These are phyloP conservation scores for Sclerotinia glacialis DNA, from an alignment of 2,329 filamentous ascomycete genomes.

Conservation along the genomic window DNA sequence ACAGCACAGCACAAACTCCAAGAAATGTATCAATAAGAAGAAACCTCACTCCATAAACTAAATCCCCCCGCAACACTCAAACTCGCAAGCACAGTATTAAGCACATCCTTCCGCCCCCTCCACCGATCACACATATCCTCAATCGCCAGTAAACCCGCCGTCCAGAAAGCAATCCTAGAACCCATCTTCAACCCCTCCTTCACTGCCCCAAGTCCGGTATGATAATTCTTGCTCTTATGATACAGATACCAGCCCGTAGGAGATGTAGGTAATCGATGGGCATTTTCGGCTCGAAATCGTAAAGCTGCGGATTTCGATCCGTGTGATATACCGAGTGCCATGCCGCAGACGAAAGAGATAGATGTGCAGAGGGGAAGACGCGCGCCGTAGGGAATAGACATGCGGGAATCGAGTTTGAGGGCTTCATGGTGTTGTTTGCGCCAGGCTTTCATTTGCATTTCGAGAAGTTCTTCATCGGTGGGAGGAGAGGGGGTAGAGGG, in stretches of 20 bases:
- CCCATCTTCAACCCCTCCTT: conserved; percentile 78
- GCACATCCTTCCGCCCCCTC: conserved; percentile 66
- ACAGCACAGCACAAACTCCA: background rate
- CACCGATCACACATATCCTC: conserved; percentile 83
- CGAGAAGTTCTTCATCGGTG: conserved; percentile 4
- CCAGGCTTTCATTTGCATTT: background rate
- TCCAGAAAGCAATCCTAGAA: conserved; percentile 67
- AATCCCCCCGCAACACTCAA: conserved; percentile 82
- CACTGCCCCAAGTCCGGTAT: conserved; percentile 72
- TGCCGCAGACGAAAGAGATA: conserved; percentile 65
- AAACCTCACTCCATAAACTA: conserved; percentile 74
- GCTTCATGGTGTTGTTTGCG: background rate
- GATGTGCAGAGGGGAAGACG: conserved; percentile 65
- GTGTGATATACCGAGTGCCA: conserved; percentile 67
- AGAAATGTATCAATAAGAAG: background rate
- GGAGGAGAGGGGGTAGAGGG: background rate
- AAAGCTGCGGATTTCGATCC: conserved; percentile 72
- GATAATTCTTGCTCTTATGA: conserved; percentile 96
- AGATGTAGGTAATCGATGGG: conserved; percentile 82
- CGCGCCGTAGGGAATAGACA: conserved; percentile 61
- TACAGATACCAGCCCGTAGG: conserved; percentile 96
- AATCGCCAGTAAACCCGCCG: conserved; percentile 70
- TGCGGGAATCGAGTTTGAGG: conserved; percentile 38
- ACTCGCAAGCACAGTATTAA: conserved; percentile 79
- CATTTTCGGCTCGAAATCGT: conserved; percentile 92